phyloP scores from a whole-genome alignment of 148 eudicot genomes.

The Rhododendron williamsianum region DNA sequence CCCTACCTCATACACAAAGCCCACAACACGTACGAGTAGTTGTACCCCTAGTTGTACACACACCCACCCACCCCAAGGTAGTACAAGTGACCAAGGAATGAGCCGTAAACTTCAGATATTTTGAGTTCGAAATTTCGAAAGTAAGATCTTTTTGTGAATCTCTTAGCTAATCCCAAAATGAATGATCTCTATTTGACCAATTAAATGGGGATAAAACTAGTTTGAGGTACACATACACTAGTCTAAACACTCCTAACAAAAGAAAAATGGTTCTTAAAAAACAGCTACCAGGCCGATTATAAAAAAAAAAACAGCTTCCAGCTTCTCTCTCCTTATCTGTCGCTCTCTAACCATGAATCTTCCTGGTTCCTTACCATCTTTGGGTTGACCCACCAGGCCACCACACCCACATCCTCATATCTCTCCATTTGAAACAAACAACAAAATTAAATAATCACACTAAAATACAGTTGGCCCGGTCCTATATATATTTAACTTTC shows the following conservation, averaged over 20 bases:
- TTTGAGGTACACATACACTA: fast-evolving
- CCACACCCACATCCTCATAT: slow-evolving; percentile 19
- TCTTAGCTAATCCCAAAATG: fast-evolving
- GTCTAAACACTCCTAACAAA: too few species aligned
- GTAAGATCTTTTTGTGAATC: too few species aligned
- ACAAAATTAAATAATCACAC: neutral
- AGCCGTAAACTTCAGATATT: too few species aligned
- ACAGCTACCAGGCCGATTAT: neutral
- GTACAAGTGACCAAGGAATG: too few species aligned
- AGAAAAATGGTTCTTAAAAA: too few species aligned
- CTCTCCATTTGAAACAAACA: neutral
- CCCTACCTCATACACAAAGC: slow-evolving; percentile 10
- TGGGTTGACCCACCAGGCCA: slow-evolving; percentile 46
- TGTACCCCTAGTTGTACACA: neutral
- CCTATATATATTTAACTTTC: slow-evolving; percentile 13
- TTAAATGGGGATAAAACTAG: too few species aligned
- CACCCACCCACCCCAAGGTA: neutral
- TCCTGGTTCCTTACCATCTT: slow-evolving; percentile 35
- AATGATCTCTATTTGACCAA: too few species aligned
- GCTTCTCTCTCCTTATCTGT: slow-evolving; percentile 1
- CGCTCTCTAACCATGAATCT: slow-evolving; percentile 43
- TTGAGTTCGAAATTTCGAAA: too few species aligned
- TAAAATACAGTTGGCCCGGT: neutral
- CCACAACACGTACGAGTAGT: neutral
- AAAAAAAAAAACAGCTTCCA: neutral